Percentiles rank a stretch among this genome's conserved stretches.
Evolutionary conservation across 345 rosid genomes (phyloP).

Genomic region (Salix dunnii): DNA sequence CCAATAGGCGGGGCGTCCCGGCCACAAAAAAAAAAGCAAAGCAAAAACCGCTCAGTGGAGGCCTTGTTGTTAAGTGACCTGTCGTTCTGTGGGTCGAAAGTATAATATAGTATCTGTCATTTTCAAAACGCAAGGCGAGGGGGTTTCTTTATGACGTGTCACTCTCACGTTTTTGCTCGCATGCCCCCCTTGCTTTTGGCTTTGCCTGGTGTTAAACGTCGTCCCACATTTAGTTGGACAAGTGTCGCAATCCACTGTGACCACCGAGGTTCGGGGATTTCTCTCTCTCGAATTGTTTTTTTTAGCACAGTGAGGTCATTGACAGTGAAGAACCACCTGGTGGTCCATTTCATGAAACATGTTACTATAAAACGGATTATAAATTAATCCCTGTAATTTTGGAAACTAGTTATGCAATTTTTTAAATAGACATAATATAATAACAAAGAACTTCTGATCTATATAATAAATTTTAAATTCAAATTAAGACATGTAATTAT

Average conservation of each 20-base stretch:
- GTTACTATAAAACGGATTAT: not conserved
- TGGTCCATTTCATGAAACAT: not conserved
- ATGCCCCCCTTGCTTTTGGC: not conserved
- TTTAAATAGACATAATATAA: no score
- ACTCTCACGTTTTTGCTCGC: not conserved
- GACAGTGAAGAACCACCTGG: not conserved
- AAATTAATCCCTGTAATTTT: not conserved
- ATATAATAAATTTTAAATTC: no score
- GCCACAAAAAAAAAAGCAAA: not conserved
- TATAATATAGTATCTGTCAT: not conserved
- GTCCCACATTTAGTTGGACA: not conserved
- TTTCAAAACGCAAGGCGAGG: not conserved
- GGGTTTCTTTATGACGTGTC: not conserved
- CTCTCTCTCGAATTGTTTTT: not conserved
- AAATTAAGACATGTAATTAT: no score
- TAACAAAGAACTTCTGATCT: fast-evolving
- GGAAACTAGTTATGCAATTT: no score
- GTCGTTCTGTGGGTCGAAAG: not conserved
- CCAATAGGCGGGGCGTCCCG: no score
- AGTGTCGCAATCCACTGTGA: not conserved
- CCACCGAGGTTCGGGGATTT: not conserved
- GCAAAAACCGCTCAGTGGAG: not conserved
- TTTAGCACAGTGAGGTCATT: not conserved
- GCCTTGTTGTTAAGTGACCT: not conserved
- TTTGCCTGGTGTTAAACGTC: constrained; percentile 1